Conservation (phyloP, 306 rosid genomes). For the Begonia peltatifolia region DNA sequence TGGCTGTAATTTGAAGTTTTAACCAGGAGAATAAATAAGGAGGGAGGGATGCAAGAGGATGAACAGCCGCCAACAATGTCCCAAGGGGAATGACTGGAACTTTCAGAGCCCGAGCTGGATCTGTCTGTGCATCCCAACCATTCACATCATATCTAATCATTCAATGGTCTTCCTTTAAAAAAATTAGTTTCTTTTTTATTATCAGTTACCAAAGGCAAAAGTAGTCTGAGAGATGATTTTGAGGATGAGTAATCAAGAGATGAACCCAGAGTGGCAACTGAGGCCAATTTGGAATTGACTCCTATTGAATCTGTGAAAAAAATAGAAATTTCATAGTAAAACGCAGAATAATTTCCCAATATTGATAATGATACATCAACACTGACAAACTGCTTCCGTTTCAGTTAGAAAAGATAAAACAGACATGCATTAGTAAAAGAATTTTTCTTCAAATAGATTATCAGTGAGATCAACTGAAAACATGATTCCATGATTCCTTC, state of each 20-base stretch:
- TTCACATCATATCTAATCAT: slow-evolving; percentile 1
- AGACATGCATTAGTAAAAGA: neutral
- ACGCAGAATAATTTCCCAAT: no score
- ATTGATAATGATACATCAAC: no score
- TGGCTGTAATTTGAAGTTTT: slow-evolving; percentile 52
- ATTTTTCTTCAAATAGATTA: no score
- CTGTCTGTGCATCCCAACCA: slow-evolving; percentile 34
- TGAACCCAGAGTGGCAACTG: slow-evolving; percentile 70
- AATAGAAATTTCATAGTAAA: neutral
- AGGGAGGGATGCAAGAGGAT: slow-evolving; percentile 42
- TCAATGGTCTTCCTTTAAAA: neutral
- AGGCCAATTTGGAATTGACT: slow-evolving; percentile 43
- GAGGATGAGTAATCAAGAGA: slow-evolving; percentile 73
- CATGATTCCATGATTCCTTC: no score
- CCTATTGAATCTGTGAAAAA: slow-evolving; percentile 37
- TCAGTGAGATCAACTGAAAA: no score
- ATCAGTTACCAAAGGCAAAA: slow-evolving; percentile 81
- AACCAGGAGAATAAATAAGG: slow-evolving; percentile 56
- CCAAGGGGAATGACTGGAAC: slow-evolving; percentile 72
- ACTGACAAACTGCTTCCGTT: neutral
- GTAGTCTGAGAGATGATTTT: slow-evolving; percentile 61
- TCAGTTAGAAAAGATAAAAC: neutral
- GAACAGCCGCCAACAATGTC: slow-evolving; percentile 33
- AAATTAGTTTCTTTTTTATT: neutral
- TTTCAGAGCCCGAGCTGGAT: slow-evolving; percentile 53